phyloP scores from a whole-genome alignment of 257 asterid species.

The Nicotiana obtusifolia region DNA sequence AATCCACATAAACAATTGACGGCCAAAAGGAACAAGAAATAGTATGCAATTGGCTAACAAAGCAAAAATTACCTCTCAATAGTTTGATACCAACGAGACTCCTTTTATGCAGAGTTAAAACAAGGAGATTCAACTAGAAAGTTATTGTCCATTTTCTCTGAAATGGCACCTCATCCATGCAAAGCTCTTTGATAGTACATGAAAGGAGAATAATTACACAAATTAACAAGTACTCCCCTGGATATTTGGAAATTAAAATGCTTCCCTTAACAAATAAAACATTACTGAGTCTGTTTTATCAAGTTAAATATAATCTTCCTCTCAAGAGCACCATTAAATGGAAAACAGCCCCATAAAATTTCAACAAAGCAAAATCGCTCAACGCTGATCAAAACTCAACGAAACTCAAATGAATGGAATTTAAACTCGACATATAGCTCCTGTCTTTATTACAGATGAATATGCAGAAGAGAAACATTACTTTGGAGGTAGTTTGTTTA shows the following conservation, averaged over 20 bases:
- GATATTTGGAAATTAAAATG: neutral
- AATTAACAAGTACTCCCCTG: neutral
- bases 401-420: neutral
- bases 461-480: neutral
- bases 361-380: neutral
- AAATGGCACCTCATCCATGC: neutral
- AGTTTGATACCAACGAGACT: neutral
- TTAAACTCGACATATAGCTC: neutral
- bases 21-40: neutral
- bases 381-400: neutral
- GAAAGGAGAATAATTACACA: neutral
- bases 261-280: neutral
- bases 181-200: too few species aligned
- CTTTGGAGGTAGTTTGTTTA: slow-evolving; percentile 38
- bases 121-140: too few species aligned
- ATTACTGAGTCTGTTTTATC: neutral
- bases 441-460: slow-evolving; percentile 5
- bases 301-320: neutral
- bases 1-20: neutral
- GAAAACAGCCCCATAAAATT: neutral
- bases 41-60: neutral
- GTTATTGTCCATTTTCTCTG: neutral
- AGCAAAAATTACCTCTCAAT: neutral
- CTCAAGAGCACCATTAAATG: neutral
- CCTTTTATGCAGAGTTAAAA: too few species aligned